Evolutionary conservation across 805 yeast species (phyloP), one percentile per base, ranked within the genome.

Genomic region (Barnettozyma populi): DNA sequence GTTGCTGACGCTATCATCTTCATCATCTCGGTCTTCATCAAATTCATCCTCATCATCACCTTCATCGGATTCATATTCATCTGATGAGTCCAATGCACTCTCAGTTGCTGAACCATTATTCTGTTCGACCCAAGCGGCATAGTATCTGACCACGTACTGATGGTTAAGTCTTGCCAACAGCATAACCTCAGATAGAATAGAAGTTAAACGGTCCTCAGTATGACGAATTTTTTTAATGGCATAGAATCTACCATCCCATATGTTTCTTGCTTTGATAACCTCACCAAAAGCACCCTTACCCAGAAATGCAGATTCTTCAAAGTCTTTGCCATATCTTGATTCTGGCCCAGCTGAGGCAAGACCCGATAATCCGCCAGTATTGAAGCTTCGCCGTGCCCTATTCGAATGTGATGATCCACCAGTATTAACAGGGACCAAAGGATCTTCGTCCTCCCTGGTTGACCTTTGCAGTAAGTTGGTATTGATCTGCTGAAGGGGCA

Each of bases 221-320:
- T 94, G 97, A 49, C 84, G 80, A 43, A 94, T 86, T 57, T 90
- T 92, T 64, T 94, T 94, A 50, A 94, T 81, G 0, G 99, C 99
- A 64, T 94, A 94, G 56, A 86, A 87, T 14, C 97, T 76, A 19
- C 99, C 98, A 62, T 94, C 99, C 53, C 94, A 76, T 49, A 90
- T 78, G 63, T 90, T 92, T 51, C 99, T 73, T 0, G 94, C 98
- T 60, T 92, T 90, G n/a, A 94, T 97, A 8, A 94, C 99, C 64
- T 94, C 97, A 6, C 99, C 99, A 67, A 86, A 94, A 0, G 95
- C 99, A 36, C 99, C 99, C 56, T 82, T 80, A 2, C 99, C 99
- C 8, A 94, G 68, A 19, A 84, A 79, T 0, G 92, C 94, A 39
- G 89, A 86, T 62, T 94, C 99, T 64, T 94, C 99, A 65, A 95